These are phyloP conservation scores for Cenchrus fungigraminus DNA, from an alignment of 176 grass and related monocot species.

Conservation along the genomic window DNA sequence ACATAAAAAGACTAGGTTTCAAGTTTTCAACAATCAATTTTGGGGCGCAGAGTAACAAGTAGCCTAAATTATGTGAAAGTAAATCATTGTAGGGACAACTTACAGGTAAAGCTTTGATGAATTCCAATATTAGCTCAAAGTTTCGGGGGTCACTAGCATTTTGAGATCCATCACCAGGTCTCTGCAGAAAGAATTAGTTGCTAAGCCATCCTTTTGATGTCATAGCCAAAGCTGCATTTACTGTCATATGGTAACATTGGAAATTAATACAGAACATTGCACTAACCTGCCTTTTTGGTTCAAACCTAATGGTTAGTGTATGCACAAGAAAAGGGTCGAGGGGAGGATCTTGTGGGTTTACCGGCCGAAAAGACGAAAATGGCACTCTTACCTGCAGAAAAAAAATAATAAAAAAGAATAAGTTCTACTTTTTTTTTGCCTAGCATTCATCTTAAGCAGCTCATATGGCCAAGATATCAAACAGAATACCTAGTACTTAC, in stretches of 20 bases:
- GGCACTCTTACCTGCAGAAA: slow-evolving; percentile 85
- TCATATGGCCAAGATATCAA: slow-evolving; percentile 28
- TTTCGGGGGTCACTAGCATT: slow-evolving; percentile 79
- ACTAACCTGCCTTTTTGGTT: slow-evolving; percentile 92
- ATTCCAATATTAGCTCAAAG: slow-evolving; percentile 91
- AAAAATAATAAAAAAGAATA: slow-evolving; percentile 9
- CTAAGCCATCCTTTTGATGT: slow-evolving; percentile 28
- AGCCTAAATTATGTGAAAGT: background rate
- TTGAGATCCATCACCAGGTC: slow-evolving; percentile 72
- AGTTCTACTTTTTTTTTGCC: background rate
- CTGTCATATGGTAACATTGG: background rate
- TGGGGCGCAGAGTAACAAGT: background rate
- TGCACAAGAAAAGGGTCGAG: slow-evolving; percentile 99
- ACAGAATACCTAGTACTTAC: slow-evolving; percentile 56
- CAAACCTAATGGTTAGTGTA: slow-evolving; percentile 97
- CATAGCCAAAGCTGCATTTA: background rate
- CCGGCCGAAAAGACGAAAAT: slow-evolving; percentile 95
- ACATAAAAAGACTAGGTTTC: slow-evolving; percentile 1
- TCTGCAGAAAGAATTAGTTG: slow-evolving; percentile 62
- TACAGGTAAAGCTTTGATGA: slow-evolving; percentile 97
- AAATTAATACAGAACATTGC: slow-evolving; percentile 15
- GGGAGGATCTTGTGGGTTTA: slow-evolving; percentile 92
- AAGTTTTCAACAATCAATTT: background rate
- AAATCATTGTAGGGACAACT: slow-evolving; percentile 40
- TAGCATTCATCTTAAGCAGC: slow-evolving; percentile 21